Percentiles rank a stretch among this genome's conserved stretches.
phyloP scores from a whole-genome alignment of 176 grass and related monocot species.

The Luzula sylvatica region DNA sequence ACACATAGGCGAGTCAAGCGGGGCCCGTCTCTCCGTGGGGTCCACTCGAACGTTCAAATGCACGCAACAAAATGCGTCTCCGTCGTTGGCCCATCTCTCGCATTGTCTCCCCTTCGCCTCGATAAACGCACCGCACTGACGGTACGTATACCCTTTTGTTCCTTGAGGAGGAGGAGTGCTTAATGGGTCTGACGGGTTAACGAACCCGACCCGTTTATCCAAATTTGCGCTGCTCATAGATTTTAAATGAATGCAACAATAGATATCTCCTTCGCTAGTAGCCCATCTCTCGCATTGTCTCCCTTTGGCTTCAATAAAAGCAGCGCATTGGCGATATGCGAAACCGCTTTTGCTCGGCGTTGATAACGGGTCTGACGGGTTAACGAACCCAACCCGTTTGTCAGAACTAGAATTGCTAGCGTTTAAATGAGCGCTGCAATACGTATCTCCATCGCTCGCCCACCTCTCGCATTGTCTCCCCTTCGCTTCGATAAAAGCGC shows the following conservation, averaged over 20 bases:
- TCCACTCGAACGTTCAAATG: constrained; percentile 68
- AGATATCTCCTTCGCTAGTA: constrained; percentile 79
- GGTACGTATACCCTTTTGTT: constrained; percentile 32
- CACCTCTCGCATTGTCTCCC: background rate
- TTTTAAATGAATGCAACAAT: constrained; percentile 74
- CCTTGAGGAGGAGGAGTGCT: constrained; percentile 17
- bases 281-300: constrained; percentile 97
- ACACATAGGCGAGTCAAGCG: constrained; percentile 49
- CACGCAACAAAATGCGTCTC: constrained; percentile 84
- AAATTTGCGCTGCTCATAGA: background rate
- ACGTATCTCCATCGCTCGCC: too few species aligned
- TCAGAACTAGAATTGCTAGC: too few species aligned
- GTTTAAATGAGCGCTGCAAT: too few species aligned
- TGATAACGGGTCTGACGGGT: too few species aligned
- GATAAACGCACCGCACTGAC: constrained; percentile 80
- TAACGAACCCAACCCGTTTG: too few species aligned
- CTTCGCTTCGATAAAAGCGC: background rate
- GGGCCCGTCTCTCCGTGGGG: constrained; percentile 38
- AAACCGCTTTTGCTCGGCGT: background rate
- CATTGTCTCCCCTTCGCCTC: constrained; percentile 85
- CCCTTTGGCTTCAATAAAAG: constrained; percentile 79
- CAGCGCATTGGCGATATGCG: constrained; percentile 65
- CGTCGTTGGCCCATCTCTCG: constrained; percentile 97
- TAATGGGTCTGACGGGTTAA: constrained; percentile 14
- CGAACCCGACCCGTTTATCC: background rate